These are phyloP conservation scores for Plantago ovata DNA, from an alignment of 257 asterid genomes.

Conservation along the genomic window DNA sequence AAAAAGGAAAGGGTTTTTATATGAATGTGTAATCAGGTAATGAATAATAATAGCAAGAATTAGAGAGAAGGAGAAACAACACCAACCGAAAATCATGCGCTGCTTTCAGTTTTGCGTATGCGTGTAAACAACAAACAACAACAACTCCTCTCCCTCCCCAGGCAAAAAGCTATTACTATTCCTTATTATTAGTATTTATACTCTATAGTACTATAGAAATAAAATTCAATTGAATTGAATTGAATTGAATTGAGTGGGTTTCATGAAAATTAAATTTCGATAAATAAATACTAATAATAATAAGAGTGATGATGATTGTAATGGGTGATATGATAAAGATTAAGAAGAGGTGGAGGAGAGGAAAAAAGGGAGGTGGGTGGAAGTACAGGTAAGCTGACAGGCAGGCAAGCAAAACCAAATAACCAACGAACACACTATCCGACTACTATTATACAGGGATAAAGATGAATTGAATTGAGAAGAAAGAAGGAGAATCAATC, in stretches of 20 bases:
- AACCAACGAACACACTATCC: not conserved
- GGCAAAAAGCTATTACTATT: too few relatives aligned
- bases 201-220: not conserved
- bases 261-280: not conserved
- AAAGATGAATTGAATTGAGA: too few relatives aligned
- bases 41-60: too few relatives aligned
- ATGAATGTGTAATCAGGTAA: too few relatives aligned
- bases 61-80: too few relatives aligned
- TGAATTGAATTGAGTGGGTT: not conserved
- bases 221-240: not conserved
- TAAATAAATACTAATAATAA: not conserved
- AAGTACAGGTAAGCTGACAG: slow-evolving; percentile 10
- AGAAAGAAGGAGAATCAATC: too few relatives aligned
- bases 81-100: not conserved
- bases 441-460: too few relatives aligned
- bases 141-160: too few relatives aligned
- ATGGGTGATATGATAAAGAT: too few relatives aligned
- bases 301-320: too few relatives aligned
- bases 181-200: not conserved
- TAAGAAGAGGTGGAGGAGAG: not conserved
- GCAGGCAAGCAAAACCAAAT: not conserved
- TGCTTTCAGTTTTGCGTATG: not conserved
- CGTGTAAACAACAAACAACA: not conserved
- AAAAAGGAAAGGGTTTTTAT: not conserved
- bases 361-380: not conserved